These are phyloP conservation scores for Yamadazyma sp. DNA, from an alignment of 1,139 yeast species.

Conservation along the genomic window DNA sequence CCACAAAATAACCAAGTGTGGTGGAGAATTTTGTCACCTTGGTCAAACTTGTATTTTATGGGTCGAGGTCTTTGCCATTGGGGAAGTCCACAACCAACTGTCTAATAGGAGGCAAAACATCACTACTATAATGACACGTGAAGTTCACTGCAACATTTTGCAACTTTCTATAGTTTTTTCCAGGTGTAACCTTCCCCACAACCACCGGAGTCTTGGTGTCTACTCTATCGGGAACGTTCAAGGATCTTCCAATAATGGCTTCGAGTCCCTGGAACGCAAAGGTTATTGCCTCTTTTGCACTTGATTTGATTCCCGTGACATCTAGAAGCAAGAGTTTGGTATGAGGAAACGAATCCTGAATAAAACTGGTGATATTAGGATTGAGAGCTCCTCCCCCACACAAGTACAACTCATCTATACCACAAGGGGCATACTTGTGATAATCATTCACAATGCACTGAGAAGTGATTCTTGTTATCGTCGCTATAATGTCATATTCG, in stretches of 20 bases:
- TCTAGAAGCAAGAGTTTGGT: constrained; percentile 12
- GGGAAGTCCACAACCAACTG: no score
- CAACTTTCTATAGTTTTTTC: constrained; percentile 3
- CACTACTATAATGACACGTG: background rate
- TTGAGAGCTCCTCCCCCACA: constrained; percentile 16
- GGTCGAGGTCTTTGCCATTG: no score
- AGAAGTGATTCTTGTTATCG: constrained; percentile 14
- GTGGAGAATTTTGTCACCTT: no score
- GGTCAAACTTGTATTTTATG: no score
- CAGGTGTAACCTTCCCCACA: constrained; percentile 13
- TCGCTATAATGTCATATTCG: constrained; percentile 12
- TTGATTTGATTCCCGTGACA: constrained; percentile 11
- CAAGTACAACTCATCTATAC: constrained; percentile 12
- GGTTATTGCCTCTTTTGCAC: constrained; percentile 14
- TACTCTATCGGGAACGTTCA: constrained; percentile 14
- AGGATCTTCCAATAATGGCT: constrained; percentile 12
- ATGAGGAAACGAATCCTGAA: constrained; percentile 9
- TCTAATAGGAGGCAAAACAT: no score
- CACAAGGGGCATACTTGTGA: constrained; percentile 8
- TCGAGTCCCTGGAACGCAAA: constrained; percentile 16
- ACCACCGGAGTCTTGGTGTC: constrained; percentile 11
- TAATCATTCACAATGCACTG: constrained; percentile 13
- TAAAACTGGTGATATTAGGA: constrained; percentile 11
- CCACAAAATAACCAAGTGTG: no score
- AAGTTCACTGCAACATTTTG: constrained; percentile 1